Evolutionary conservation across 2,329 filamentous ascomycete genomes (phyloP), one percentile per base, ranked within the genome.

Genomic region (Talaromyces sp.): DNA sequence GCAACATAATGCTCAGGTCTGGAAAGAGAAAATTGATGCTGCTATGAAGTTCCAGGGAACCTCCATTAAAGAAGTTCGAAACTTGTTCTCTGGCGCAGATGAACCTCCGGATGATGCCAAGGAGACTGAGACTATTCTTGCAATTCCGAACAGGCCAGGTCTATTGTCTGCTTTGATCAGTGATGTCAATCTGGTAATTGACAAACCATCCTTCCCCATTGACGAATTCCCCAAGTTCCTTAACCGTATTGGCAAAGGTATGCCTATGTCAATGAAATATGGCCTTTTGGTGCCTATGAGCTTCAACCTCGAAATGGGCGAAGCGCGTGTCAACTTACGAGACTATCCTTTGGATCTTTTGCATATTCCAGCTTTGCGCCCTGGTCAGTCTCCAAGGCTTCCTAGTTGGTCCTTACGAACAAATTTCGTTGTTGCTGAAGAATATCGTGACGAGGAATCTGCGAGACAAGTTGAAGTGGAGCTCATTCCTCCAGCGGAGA

Each of bases 401-500:
- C 87, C 90, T n/a, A 88, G 91, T 46, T 84, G 96, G 69, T 91
- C 89, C 1, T 77, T 99, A 48, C 88, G 86, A 61, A 89, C 92
- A 1, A 90, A 99, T 66, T 97, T 99, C 69, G 92, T 99, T 4
- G 87, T 99, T 56, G 95, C 91, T 0, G 94, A 99, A 74, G 95
- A 99, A 70, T 96, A 87, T 63, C 84, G 91, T 55, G 89, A 91
- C 17, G 74, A 84, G 13, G 86, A 93, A 68, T 96, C 92, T 2
- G 89, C 87, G 2, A 84, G 93, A 32, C 84, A 89, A 62, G 88
- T 95, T 47, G 82, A 85, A 54, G 89, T 99, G 13, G 86, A 94
- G 54, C 88, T 99, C 49, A 85, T 97, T 1, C 92, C 93, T 1
- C 84, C 89, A 1, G 80, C 80, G 27, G 82, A 78, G 53, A 76